Percentiles rank a stretch among this genome's conserved stretches.
These are phyloP conservation scores for Sugiyamaella grinbergsii DNA, from an alignment of 1,139 yeast genomes.

Conservation along the genomic window DNA sequence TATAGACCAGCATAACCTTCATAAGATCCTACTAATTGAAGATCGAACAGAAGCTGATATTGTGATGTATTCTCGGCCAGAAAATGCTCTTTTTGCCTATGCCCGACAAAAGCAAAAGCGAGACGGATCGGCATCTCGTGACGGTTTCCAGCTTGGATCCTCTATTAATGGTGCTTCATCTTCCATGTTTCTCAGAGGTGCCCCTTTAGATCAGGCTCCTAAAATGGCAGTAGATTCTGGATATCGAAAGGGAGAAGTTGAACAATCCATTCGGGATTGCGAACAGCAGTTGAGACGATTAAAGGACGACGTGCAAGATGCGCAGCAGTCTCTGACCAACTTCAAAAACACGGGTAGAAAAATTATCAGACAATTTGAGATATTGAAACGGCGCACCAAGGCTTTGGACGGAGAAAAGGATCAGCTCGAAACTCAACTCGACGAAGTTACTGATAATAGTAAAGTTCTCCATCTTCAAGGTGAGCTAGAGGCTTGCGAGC, in stretches of 20 bases:
- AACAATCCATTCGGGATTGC: constrained; percentile 19
- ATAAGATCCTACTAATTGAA: constrained; percentile 56
- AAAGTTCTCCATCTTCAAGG: constrained; percentile 16
- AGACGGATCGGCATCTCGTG: constrained; percentile 9
- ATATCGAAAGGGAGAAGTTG: constrained; percentile 17
- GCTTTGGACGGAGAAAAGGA: constrained; percentile 13
- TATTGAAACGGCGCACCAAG: background rate
- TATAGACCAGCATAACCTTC: constrained; percentile 66
- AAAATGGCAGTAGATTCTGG: constrained; percentile 20
- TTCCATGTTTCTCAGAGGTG: constrained; percentile 10
- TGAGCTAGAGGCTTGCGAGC: constrained; percentile 32
- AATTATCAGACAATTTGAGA: background rate
- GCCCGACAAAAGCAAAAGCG: constrained; percentile 25
- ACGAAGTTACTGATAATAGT: constrained; percentile 17
- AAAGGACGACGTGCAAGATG: background rate
- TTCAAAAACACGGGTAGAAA: background rate
- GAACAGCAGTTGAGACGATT: constrained; percentile 1
- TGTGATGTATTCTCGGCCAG: constrained; percentile 44
- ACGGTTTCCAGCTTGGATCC: constrained; percentile 22
- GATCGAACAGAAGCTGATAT: constrained; percentile 55
- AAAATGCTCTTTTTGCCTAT: constrained; percentile 49
- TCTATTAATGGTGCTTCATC: constrained; percentile 19
- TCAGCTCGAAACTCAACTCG: constrained; percentile 17
- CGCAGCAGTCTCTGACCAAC: background rate
- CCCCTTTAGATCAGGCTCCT: constrained; percentile 9